Percentiles rank a stretch among this genome's conserved stretches.
phyloP scores from a whole-genome alignment of 176 grass and related monocot species.

The Rhynchospora breviuscula region DNA sequence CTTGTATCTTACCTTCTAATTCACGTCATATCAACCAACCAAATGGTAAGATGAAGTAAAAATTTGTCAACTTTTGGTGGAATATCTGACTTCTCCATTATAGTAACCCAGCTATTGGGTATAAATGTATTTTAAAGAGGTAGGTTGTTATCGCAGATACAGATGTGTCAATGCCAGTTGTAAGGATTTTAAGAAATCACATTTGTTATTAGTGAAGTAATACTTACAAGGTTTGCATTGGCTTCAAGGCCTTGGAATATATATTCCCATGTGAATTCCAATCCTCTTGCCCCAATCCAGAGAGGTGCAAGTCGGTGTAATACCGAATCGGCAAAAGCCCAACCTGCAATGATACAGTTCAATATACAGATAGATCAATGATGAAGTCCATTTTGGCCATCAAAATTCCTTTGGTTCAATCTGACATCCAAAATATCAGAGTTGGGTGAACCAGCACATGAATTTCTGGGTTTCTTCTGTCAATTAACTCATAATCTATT shows the following conservation, averaged over 20 bases:
- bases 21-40: background rate
- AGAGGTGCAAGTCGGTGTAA: constrained; percentile 84
- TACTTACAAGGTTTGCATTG: constrained; percentile 86
- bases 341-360: constrained; percentile 47
- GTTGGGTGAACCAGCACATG: background rate
- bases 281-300: constrained; percentile 94
- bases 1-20: background rate
- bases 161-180: background rate
- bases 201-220: background rate
- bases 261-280: constrained; percentile 96
- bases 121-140: background rate
- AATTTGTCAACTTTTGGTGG: background rate
- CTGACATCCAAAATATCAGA: background rate
- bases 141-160: background rate
- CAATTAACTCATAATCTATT: background rate
- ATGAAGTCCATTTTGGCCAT: background rate
- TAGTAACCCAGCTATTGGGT: background rate
- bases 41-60: background rate
- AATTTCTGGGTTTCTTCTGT: background rate
- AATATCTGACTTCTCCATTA: background rate
- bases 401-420: background rate
- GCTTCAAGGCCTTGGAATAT: constrained; percentile 99
- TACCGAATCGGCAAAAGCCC: constrained; percentile 99
- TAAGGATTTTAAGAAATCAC: background rate
- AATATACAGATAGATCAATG: constrained; percentile 7